Conservation (phyloP, 345 rosid species). For the Capsella bursapastoris region DNA sequence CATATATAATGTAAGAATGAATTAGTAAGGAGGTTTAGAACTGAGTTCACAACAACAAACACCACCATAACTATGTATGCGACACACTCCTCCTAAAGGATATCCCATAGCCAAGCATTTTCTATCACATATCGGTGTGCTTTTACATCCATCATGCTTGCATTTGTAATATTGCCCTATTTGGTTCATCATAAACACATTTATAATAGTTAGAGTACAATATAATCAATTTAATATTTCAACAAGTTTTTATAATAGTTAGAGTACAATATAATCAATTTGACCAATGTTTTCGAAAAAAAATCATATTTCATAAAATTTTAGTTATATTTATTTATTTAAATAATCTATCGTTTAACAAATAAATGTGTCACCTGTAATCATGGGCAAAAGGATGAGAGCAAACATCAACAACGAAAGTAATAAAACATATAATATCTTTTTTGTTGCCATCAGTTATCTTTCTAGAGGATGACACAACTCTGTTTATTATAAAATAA, state of each 20-base stretch:
- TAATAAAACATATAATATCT: too few relatives aligned
- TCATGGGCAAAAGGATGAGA: background rate
- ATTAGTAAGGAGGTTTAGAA: constrained; percentile 12
- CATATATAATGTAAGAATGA: background rate
- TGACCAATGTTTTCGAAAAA: background rate
- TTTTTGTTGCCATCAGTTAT: background rate
- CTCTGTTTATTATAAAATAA: too few relatives aligned
- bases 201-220: background rate
- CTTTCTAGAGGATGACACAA: too few relatives aligned
- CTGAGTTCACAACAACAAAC: constrained; percentile 26
- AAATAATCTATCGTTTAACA: background rate
- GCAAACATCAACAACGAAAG: background rate
- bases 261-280: too few relatives aligned
- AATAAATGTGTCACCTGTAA: background rate
- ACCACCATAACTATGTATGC: constrained; percentile 10
- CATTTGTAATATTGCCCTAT: constrained; percentile 32
- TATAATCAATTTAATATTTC: background rate
- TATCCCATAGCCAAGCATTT: constrained; percentile 25
- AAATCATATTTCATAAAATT: background rate
- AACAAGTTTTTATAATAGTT: background rate
- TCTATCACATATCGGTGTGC: constrained; percentile 3
- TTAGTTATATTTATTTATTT: too few relatives aligned
- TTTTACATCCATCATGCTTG: background rate
- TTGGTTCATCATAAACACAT: constrained; percentile 13
- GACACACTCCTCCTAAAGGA: constrained; percentile 31